A percentile compares a stretch with the other conserved stretches of the same genome.
These are phyloP conservation scores for Colletotrichum lini DNA, from an alignment of 2,329 filamentous ascomycete species.

Conservation along the genomic window DNA sequence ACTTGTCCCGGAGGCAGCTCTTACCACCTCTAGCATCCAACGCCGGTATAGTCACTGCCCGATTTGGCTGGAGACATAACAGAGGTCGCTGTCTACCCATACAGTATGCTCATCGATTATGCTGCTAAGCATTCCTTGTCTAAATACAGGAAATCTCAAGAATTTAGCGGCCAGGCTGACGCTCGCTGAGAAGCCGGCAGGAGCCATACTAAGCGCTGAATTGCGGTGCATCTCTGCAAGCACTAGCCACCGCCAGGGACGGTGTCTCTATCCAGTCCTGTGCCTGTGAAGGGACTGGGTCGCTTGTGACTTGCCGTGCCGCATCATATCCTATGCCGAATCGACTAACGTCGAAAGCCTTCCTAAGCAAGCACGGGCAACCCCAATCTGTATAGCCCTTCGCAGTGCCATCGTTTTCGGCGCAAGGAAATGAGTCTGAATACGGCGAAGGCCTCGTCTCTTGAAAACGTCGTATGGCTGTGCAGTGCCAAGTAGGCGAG, in stretches of 20 bases:
- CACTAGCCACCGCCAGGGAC: neutral
- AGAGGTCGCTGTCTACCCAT: too few relatives aligned
- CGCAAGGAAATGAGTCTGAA: constrained; percentile 46
- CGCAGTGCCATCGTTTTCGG: constrained; percentile 26
- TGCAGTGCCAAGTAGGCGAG: neutral
- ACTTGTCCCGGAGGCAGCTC: neutral
- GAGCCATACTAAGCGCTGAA: neutral
- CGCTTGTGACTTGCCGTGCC: too few relatives aligned
- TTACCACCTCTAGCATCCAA: too few relatives aligned
- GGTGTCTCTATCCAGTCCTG: constrained; percentile 1
- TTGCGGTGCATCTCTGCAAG: neutral
- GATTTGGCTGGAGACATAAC: too few relatives aligned
- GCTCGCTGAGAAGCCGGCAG: neutral
- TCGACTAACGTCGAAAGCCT: neutral
- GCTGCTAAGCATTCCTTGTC: neutral
- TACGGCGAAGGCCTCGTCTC: constrained; percentile 47
- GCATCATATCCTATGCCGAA: neutral
- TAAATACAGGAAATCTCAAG: neutral
- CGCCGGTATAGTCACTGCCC: too few relatives aligned
- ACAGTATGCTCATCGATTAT: neutral
- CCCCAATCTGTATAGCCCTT: constrained; percentile 44
- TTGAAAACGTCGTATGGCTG: constrained; percentile 43
- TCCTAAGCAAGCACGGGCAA: neutral
- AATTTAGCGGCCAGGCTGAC: neutral
- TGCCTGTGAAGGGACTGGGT: neutral